These are phyloP conservation scores for Leonotis leonurus DNA, from an alignment of 257 asterid genomes.

Conservation along the genomic window DNA sequence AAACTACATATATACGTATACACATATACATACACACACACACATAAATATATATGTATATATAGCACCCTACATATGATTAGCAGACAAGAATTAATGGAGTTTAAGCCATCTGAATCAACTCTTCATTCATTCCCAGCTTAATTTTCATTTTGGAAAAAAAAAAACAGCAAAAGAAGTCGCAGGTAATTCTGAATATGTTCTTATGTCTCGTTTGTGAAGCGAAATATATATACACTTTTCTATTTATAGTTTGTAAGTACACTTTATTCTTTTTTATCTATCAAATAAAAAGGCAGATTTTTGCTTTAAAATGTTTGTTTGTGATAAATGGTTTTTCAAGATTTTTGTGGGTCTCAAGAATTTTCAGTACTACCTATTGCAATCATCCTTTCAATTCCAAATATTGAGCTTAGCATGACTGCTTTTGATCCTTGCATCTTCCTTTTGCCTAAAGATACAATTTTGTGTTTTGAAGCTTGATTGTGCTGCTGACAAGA, in stretches of 20 bases:
- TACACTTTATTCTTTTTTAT: background rate
- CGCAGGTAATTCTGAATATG: slow-evolving; percentile 9
- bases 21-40: background rate
- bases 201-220: background rate
- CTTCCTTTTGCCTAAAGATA: background rate
- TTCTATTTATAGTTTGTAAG: background rate
- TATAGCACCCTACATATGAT: slow-evolving; percentile 15
- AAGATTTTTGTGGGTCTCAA: background rate
- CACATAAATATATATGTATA: background rate
- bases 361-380: background rate
- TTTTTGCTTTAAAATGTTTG: background rate
- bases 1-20: background rate
- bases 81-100: slow-evolving; percentile 20
- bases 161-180: background rate
- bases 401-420: background rate
- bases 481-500: slow-evolving; percentile 14
- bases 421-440: background rate
- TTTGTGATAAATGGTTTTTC: background rate
- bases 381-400: background rate
- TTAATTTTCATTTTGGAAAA: background rate
- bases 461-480: background rate
- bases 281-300: background rate
- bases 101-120: slow-evolving; percentile 13
- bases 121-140: slow-evolving; percentile 8
- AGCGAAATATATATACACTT: background rate